phyloP scores from a whole-genome alignment of 202 grass and related monocot species.

The Schoenoplectus tabernaemontani region DNA sequence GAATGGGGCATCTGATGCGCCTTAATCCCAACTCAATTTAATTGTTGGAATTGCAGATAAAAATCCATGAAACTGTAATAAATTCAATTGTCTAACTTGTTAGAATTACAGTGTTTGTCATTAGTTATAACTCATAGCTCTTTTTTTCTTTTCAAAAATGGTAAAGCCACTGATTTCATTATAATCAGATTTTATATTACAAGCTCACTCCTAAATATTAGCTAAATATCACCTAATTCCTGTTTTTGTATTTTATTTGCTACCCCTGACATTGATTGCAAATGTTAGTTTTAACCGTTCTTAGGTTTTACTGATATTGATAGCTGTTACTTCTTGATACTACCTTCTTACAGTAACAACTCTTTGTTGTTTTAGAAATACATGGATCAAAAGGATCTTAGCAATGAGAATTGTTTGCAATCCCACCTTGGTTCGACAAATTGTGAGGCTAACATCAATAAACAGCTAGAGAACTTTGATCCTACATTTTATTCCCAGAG shows the following conservation, averaged over 20 bases:
- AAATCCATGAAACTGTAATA: neutral
- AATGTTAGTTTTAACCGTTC: neutral
- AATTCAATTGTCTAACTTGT: neutral
- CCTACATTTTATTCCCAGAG: slow-evolving; percentile 23
- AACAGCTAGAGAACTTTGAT: slow-evolving; percentile 30
- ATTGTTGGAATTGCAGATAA: neutral
- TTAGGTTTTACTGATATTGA: neutral
- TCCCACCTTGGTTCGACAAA: slow-evolving; percentile 19
- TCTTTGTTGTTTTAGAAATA: slow-evolving; percentile 28
- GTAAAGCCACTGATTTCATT: neutral
- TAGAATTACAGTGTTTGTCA: neutral
- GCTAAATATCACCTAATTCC: too few species aligned
- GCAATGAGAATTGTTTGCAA: slow-evolving; percentile 23
- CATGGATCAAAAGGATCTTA: slow-evolving; percentile 34
- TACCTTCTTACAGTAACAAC: neutral
- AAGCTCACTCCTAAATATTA: neutral
- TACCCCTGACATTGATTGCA: neutral
- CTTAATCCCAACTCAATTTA: neutral
- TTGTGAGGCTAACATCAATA: slow-evolving; percentile 22
- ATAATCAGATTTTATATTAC: neutral
- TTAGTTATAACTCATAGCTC: neutral
- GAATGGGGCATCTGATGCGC: too few species aligned
- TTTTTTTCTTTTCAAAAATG: too few species aligned
- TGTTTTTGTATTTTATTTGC: neutral
- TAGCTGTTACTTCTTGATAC: neutral